Percentiles rank a stretch among this genome's conserved stretches.
phyloP scores from a whole-genome alignment of 495 filamentous ascomycete genomes.

The Trichoderma gamsii region DNA sequence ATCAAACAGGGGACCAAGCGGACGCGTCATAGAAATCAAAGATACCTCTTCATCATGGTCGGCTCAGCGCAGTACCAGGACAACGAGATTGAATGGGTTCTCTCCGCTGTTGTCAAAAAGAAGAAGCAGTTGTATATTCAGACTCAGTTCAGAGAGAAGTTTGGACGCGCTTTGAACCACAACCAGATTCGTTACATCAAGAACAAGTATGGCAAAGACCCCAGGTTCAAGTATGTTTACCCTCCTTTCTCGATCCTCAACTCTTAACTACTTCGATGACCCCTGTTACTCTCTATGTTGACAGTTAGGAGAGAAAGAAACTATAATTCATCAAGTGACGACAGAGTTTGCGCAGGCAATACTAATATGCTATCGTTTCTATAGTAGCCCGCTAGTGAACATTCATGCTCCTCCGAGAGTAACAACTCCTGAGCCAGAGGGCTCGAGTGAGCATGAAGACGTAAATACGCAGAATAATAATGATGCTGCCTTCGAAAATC shows the following conservation, averaged over 20 bases:
- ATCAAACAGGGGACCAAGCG: not conserved
- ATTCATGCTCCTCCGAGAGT: not conserved
- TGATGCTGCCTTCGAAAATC: not conserved
- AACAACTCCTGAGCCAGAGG: not conserved
- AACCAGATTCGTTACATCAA: slow-evolving; percentile 19
- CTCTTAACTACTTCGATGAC: too few species aligned
- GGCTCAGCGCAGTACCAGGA: slow-evolving; percentile 18
- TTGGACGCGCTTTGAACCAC: slow-evolving; percentile 1
- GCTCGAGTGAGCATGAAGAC: not conserved
- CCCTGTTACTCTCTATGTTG: not conserved
- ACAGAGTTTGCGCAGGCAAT: not conserved
- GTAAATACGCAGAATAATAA: not conserved
- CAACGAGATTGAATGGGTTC: slow-evolving; percentile 19
- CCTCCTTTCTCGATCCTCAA: not conserved
- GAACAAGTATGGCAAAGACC: slow-evolving; percentile 17
- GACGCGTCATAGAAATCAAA: not conserved
- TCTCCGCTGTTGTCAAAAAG: slow-evolving; percentile 13
- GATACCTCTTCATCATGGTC: slow-evolving; percentile 2
- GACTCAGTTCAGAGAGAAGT: slow-evolving; percentile 10
- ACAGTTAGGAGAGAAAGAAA: not conserved
- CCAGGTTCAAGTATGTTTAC: slow-evolving; percentile 15
- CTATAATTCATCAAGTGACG: not conserved
- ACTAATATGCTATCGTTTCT: not conserved
- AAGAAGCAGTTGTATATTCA: slow-evolving; percentile 7
- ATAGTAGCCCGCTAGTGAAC: slow-evolving; percentile 10